Conservation (phyloP, 2,329 filamentous ascomycete genomes). For the Penicillium brevicompactum region DNA sequence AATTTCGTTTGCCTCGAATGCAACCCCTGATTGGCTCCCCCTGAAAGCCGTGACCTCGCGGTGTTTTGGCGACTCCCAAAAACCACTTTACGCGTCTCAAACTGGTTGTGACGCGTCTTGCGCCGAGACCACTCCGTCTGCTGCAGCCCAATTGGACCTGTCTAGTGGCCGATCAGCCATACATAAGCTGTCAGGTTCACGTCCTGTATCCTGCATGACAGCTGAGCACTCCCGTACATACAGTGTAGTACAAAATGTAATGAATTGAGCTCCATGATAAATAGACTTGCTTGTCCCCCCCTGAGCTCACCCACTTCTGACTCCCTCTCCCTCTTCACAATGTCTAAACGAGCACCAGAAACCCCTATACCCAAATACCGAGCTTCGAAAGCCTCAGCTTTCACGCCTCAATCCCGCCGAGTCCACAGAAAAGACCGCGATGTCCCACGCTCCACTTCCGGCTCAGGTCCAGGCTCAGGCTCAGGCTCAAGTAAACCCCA, state of each 20-base stretch:
- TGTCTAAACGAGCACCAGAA: slow-evolving; percentile 13
- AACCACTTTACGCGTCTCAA: slow-evolving; percentile 39
- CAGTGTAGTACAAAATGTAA: not conserved
- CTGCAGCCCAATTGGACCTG: slow-evolving; percentile 1
- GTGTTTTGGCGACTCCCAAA: slow-evolving; percentile 37
- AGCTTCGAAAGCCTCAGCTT: slow-evolving; percentile 40
- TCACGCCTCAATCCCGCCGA: slow-evolving; percentile 24
- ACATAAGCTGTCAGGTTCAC: not conserved
- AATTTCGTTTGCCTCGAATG: slow-evolving; percentile 17
- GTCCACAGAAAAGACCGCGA: slow-evolving; percentile 23
- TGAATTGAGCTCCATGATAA: slow-evolving; percentile 5
- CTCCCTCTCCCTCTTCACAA: slow-evolving; percentile 2
- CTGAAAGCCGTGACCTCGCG: slow-evolving; percentile 38
- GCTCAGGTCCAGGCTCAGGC: slow-evolving; percentile 14
- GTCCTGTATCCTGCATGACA: slow-evolving; percentile 2
- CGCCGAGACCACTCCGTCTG: not conserved
- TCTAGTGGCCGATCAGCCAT: slow-evolving; percentile 4
- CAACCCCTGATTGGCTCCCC: slow-evolving; percentile 23
- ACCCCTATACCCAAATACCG: slow-evolving; percentile 38
- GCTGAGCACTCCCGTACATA: not conserved
- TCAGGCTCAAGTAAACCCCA: slow-evolving; percentile 21
- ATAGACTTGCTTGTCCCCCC: not conserved
- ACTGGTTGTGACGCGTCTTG: slow-evolving; percentile 23
- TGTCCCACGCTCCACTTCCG: not conserved
- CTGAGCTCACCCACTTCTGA: not conserved